Percentiles rank a stretch among this genome's conserved stretches.
Evolutionary conservation across 176 grass and related monocot species (phyloP).

Genomic region (Pontederia paniculata): DNA sequence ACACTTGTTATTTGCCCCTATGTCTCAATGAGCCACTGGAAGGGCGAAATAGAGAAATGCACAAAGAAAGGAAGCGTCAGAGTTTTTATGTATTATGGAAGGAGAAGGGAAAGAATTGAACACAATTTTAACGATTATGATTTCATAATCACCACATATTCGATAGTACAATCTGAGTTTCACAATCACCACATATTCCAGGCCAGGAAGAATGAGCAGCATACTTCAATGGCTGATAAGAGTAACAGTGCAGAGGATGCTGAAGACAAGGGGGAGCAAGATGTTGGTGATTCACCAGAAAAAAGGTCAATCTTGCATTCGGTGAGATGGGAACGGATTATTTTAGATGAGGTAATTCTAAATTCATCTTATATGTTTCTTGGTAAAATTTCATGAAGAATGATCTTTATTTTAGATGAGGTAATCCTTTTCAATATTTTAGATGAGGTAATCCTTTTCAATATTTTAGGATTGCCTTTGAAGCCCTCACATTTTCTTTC

Average conservation of each 20-base stretch:
- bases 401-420: no score
- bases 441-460: no score
- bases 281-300: conserved; percentile 11
- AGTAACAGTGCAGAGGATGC: no score
- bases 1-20: conserved; percentile 75
- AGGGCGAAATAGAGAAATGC: conserved; percentile 59
- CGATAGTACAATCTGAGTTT: conserved; percentile 67
- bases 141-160: conserved; percentile 82
- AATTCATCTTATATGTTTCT: no score
- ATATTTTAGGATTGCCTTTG: no score
- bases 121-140: conserved; percentile 47
- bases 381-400: no score
- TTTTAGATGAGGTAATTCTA: conserved; percentile 97
- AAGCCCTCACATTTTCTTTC: no score
- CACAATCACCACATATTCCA: no score
- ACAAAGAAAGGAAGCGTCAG: conserved; percentile 40
- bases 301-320: conserved; percentile 58
- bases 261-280: no score
- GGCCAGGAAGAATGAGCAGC: no score
- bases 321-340: conserved; percentile 76
- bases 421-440: no score
- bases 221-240: no score
- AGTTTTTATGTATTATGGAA: conserved; percentile 49
- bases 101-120: conserved; percentile 16
- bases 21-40: conserved; percentile 80